Base-by-base conservation (phyloP, 2,329 filamentous ascomycete genomes). In the Fusarium beomiforme region DNA sequence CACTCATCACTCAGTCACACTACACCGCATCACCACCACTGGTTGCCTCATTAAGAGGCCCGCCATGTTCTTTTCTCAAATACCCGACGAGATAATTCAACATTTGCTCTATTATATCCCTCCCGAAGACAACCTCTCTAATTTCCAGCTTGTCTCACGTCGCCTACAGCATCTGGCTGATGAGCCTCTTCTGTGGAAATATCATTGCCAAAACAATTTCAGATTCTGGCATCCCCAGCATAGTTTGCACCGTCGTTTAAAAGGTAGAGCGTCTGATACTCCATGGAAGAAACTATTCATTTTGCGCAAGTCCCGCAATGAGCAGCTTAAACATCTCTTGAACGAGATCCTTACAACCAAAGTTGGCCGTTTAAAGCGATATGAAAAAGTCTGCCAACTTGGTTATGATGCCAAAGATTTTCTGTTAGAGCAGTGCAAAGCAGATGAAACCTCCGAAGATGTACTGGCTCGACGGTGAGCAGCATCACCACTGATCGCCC, bases 391-490 rank as follows among this genome's bases (percentile, higher is more conserved):
- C 68, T 90, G 92, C 57, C 83, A 85, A 31, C 85, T 91, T 75
- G 94, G 94, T 1, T 95, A 95, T 76, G 94, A 98, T 83, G 93
- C 92, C 47, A 98, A 98, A 79, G 95, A 98, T 79, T 91, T 90
- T 59, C 86, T 98, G 51, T 76, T 94, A 66, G 84, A 87, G 59
- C 90, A 97, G 77, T 89, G 87, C 66, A 83, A 83, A 14, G 85
- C 87, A 36, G 83, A 86, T 19, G 86, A 91, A 16, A 85, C 88
- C 42, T 85, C 83, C 8, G 88, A 92, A 17, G 94, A 98, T 82
- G 89, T 92, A 57, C 82, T 99, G 75, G 93, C 95, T 17, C 88
- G 93, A 79, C 90, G 91, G 84, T 86, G 81, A 70, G 78, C 58
- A 57, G 62, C 24, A 31, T n/a, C 82, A 89, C 71, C 75, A 54